Base-by-base conservation (phyloP, 306 rosid genomes). In the Malus sieversii region DNA sequence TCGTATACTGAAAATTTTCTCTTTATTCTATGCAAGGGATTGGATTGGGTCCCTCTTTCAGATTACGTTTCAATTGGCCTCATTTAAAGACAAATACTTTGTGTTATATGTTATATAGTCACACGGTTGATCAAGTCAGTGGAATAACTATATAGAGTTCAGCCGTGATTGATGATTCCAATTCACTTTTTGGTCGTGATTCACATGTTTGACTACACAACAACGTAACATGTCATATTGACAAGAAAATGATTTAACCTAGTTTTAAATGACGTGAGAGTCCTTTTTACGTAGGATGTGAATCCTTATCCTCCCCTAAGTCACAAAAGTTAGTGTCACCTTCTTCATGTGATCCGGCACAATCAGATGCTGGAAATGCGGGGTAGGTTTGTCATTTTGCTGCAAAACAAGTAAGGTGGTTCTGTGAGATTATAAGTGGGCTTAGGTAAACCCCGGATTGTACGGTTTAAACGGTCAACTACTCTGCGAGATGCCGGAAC, bases 361-460 rank as follows among this genome's bases (percentile, higher is more conserved):
- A 11, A 53, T 68, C 27, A 12, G n/a, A 23, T 27, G 63, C 86
- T 9, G 8, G 68, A 71, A 42, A 9, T 16, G 38, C 8, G 73
- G 83, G 84, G 80, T 62, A 77, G 80, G 62, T 77, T 61, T 15
- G 90, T 85, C 83, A 74, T 83, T 83, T 67, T 2, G 72, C 30
- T 71, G 33, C 25, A 45, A 66, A 35, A n/a, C 57, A 12, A 45
- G 29, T 2, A 5, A 22, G 2, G 51, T 20, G 2, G 10, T 58
- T 12, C 7, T 6, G 59, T 22, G 59, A 16, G 58, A 3, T 4
- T 15, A 14, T 4, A 51, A 16, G 42, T 60, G 25, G 58, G 27
- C 42, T 44, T 29, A 16, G 13, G 40, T 7, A 22, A 27, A 10
- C 13, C 57, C 68, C 65, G 66, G 78, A 71, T 38, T 71, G 83